A percentile compares a stretch with the other conserved stretches of the same genome.
These are phyloP conservation scores for Eutypella sp. DNA, from an alignment of 2,329 filamentous ascomycete species.

Conservation along the genomic window DNA sequence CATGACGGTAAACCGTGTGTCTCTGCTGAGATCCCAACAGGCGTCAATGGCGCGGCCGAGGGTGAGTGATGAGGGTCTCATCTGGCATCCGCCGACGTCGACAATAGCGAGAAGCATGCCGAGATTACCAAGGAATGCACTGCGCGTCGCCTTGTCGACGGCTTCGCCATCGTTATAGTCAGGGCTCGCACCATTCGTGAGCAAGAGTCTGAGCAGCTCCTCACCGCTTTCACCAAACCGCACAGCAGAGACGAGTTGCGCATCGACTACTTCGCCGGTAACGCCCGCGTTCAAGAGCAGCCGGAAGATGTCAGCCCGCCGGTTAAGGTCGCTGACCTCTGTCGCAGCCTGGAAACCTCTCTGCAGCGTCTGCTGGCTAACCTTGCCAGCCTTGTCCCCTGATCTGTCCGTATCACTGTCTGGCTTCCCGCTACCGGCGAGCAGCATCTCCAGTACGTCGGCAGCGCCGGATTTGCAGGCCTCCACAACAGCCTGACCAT, in stretches of 20 bases:
- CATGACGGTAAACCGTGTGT: conserved; percentile 43
- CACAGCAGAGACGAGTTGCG: conserved; percentile 48
- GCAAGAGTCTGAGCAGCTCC: conserved; percentile 44
- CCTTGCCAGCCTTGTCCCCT: too few relatives aligned
- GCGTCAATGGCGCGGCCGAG: conserved; percentile 48
- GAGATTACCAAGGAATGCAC: conserved; percentile 45
- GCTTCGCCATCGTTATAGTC: conserved; percentile 52
- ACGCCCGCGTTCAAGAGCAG: conserved; percentile 47
- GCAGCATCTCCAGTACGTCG: conserved; percentile 45
- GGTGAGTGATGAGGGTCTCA: conserved; percentile 41
- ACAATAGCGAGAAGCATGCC: conserved; percentile 47
- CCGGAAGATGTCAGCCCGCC: conserved; percentile 45
- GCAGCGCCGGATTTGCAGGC: conserved; percentile 47
- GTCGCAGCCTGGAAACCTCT: conserved; percentile 52
- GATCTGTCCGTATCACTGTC: too few relatives aligned
- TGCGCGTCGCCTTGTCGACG: conserved; percentile 49
- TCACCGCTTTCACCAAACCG: conserved; percentile 46
- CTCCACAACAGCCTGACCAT: conserved; percentile 50
- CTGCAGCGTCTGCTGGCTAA: conserved; percentile 39
- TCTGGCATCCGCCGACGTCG: conserved; percentile 36
- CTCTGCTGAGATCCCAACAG: conserved; percentile 45
- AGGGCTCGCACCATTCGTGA: conserved; percentile 48
- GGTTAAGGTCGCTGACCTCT: conserved; percentile 44
- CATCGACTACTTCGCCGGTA: conserved; percentile 45
- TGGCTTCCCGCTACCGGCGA: conserved; percentile 39